These are phyloP conservation scores for Stenocarpella maydis DNA, from an alignment of 2,329 filamentous ascomycete species.

Conservation along the genomic window DNA sequence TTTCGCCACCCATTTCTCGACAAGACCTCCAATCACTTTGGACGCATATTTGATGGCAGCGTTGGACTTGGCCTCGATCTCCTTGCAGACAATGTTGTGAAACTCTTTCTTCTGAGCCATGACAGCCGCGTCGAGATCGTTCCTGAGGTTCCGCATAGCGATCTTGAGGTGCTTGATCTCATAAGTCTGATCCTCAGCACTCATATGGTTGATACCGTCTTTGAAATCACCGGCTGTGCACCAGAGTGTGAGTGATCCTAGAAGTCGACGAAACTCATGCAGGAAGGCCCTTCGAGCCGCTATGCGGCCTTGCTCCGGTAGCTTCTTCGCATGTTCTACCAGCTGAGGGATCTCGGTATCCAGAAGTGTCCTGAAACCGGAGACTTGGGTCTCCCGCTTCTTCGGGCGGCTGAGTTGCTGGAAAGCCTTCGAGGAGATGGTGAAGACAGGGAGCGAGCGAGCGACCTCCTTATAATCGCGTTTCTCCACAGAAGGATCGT, in stretches of 20 bases:
- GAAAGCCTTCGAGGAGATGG: conserved; percentile 47
- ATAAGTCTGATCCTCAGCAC: not conserved
- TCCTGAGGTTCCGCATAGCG: not conserved
- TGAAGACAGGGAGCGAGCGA: conserved; percentile 58
- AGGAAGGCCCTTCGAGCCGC: conserved; percentile 58
- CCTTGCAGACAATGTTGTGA: not conserved
- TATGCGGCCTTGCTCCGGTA: conserved; percentile 52
- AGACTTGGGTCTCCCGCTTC: conserved; percentile 43
- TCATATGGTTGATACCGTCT: not conserved
- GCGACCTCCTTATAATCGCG: conserved; percentile 68
- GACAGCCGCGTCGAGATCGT: not conserved
- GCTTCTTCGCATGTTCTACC: conserved; percentile 63
- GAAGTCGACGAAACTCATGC: conserved; percentile 56
- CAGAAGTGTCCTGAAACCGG: conserved; percentile 58
- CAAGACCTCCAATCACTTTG: not conserved
- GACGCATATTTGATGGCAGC: not conserved
- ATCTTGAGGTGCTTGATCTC: conserved; percentile 9
- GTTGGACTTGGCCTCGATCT: not conserved
- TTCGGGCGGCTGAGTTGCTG: not conserved
- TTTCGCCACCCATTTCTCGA: not conserved
- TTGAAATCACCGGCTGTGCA: conserved; percentile 8
- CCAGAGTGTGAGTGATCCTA: conserved; percentile 59
- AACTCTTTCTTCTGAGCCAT: not conserved
- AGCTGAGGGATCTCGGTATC: conserved; percentile 69
- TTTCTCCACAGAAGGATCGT: conserved; percentile 60